These are phyloP conservation scores for Chlamydomonas eustigma DNA, from an alignment of 139 green algal genomes.

Conservation along the genomic window DNA sequence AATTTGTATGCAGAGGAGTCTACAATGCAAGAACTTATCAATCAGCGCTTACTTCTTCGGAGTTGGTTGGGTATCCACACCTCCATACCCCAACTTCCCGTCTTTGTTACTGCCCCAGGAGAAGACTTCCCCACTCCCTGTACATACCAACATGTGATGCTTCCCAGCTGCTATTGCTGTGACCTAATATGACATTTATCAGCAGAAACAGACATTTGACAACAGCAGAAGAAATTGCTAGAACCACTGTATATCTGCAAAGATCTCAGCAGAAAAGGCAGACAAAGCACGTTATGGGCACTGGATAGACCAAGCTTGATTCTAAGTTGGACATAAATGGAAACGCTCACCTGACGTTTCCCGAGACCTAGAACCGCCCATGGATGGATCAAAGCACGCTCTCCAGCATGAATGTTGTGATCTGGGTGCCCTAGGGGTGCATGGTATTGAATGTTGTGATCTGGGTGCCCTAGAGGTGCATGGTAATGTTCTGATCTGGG, in stretches of 20 bases:
- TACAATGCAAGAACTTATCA: background rate
- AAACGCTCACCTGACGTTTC: slow-evolving; percentile 25
- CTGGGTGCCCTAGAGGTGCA: background rate
- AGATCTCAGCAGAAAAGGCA: too few relatives aligned
- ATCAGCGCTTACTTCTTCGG: slow-evolving; percentile 45
- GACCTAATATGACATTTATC: too few relatives aligned
- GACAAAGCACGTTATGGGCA: too few relatives aligned
- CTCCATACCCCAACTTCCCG: slow-evolving; percentile 66
- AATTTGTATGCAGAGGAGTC: too few relatives aligned
- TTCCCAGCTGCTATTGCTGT: slow-evolving; percentile 67
- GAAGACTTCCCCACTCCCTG: slow-evolving; percentile 71
- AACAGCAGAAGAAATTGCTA: too few relatives aligned
- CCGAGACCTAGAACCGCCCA: slow-evolving; percentile 33
- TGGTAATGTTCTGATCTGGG: too few relatives aligned
- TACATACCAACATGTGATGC: slow-evolving; percentile 81
- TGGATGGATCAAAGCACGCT: slow-evolving; percentile 61
- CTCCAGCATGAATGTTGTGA: slow-evolving; percentile 73
- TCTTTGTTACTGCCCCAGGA: slow-evolving; percentile 72
- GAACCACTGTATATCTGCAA: too few relatives aligned
- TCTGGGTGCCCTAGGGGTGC: slow-evolving; percentile 64
- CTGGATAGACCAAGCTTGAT: too few relatives aligned
- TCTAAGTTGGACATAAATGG: too few relatives aligned
- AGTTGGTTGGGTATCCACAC: slow-evolving; percentile 70
- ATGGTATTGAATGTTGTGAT: too few relatives aligned
- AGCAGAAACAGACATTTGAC: too few relatives aligned